Evolutionary conservation across 352 stramenopile species (phyloP).

Genomic region (Globisporangium middletonii): DNA sequence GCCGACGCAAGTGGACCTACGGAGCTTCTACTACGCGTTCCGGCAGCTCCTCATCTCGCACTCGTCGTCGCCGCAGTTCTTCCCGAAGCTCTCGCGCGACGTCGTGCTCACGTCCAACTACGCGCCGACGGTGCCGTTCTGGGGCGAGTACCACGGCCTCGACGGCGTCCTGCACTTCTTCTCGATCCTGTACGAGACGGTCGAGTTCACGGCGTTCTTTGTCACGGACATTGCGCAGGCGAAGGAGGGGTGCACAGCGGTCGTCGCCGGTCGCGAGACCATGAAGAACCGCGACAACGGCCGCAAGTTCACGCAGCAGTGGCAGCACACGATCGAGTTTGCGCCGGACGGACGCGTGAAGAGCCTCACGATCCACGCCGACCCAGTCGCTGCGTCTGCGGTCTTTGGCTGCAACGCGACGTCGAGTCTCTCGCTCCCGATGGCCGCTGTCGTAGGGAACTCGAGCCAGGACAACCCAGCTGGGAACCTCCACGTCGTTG

Average conservation of each 20-base stretch:
- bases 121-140: conserved; percentile 82
- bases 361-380: conserved; percentile 78
- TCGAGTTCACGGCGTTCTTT: conserved; percentile 87
- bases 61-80: conserved; percentile 84
- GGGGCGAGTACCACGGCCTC: conserved; percentile 84
- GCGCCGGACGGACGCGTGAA: conserved; percentile 80
- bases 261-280: conserved; percentile 79
- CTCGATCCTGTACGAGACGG: conserved; percentile 85
- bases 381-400: conserved; percentile 78
- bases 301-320: conserved; percentile 87
- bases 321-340: conserved; percentile 88
- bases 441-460: conserved; percentile 79
- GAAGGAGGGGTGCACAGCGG: conserved; percentile 74
- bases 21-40: conserved; percentile 86
- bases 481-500: conserved; percentile 63
- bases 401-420: conserved; percentile 87
- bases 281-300: conserved; percentile 88
- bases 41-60: conserved; percentile 85
- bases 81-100: conserved; percentile 80
- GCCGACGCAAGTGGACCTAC: conserved; percentile 76
- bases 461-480: conserved; percentile 71
- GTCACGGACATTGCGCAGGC: conserved; percentile 86
- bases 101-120: conserved; percentile 87
- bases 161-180: conserved; percentile 88
- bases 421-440: conserved; percentile 77